These are phyloP conservation scores for Cyanophora paradoxa DNA, from an alignment of 78 protist species.

Conservation along the genomic window DNA sequence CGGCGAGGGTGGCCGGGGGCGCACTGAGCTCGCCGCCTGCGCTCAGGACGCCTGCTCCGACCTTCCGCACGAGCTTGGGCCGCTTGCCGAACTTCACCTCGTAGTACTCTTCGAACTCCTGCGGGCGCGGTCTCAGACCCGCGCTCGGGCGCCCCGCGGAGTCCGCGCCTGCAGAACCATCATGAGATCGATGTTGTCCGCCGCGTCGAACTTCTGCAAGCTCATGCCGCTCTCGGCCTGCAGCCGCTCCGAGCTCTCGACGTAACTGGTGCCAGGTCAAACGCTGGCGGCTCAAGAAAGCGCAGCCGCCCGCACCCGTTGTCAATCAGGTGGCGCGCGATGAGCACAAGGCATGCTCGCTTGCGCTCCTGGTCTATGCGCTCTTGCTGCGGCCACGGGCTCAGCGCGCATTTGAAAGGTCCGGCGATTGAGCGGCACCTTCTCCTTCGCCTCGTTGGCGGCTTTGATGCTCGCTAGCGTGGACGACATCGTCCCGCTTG, in stretches of 20 bases:
- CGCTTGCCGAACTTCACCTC: conserved; percentile 28
- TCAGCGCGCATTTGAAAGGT: not conserved
- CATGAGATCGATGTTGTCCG: conserved; percentile 53
- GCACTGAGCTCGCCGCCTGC: not conserved
- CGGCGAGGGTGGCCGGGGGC: not conserved
- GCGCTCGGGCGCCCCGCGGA: not conserved
- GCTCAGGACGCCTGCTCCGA: not conserved
- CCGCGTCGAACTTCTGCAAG: not conserved
- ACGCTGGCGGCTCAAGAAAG: not conserved
- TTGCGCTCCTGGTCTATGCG: not conserved
- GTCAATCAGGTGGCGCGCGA: not conserved
- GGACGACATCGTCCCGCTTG: too few relatives aligned
- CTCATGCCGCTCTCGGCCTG: conserved; percentile 2
- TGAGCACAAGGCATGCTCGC: conserved; percentile 19
- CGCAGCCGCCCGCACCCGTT: not conserved
- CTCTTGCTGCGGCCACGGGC: not conserved
- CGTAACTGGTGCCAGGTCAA: not conserved
- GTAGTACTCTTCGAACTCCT: conserved; percentile 55
- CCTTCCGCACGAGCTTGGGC: conserved; percentile 18
- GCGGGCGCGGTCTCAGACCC: not conserved
- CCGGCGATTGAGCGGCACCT: not conserved
- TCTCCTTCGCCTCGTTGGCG: not conserved
- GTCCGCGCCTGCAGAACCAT: conserved; percentile 7
- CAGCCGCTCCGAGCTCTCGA: conserved; percentile 14
- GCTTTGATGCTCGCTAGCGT: too few relatives aligned